These are phyloP conservation scores for Solanum okadae DNA, from an alignment of 257 asterid genomes.

Conservation along the genomic window DNA sequence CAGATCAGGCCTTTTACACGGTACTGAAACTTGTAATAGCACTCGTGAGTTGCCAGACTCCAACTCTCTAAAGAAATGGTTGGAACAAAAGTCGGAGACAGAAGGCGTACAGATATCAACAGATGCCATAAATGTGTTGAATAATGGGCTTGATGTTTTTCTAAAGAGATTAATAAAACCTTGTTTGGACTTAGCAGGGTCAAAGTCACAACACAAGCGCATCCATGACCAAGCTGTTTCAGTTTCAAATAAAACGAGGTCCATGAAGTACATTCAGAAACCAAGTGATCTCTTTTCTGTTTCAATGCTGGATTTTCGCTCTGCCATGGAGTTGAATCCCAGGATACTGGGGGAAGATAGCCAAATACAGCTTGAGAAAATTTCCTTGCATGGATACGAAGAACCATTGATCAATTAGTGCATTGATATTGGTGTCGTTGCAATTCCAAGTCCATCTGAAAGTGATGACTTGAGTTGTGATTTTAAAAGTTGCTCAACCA, in stretches of 20 bases:
- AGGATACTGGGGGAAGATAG: slow-evolving; percentile 53
- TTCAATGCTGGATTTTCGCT: slow-evolving; percentile 44
- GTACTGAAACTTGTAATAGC: slow-evolving; percentile 34
- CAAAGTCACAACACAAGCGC: slow-evolving; percentile 26
- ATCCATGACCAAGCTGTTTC: slow-evolving; percentile 21
- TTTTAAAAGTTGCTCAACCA: slow-evolving; percentile 22
- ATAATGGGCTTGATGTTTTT: slow-evolving; percentile 48
- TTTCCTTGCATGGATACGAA: slow-evolving; percentile 25
- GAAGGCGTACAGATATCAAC: slow-evolving; percentile 40
- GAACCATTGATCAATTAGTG: slow-evolving; percentile 15
- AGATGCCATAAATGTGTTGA: slow-evolving; percentile 43
- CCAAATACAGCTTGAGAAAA: slow-evolving; percentile 46
- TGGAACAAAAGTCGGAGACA: slow-evolving; percentile 35
- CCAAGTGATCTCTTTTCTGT: slow-evolving; percentile 16
- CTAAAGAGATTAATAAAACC: slow-evolving; percentile 53
- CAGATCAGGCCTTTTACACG: slow-evolving; percentile 9
- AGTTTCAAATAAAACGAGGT: slow-evolving; percentile 16
- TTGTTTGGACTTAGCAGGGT: slow-evolving; percentile 37
- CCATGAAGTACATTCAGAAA: slow-evolving; percentile 12
- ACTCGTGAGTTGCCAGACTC: slow-evolving; percentile 42
- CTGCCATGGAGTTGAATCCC: slow-evolving; percentile 45
- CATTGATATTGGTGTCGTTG: background rate
- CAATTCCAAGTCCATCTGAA: slow-evolving; percentile 11
- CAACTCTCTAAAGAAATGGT: slow-evolving; percentile 34
- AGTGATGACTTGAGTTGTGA: slow-evolving; percentile 15